These are phyloP conservation scores for Obelidium mucronatum DNA, from an alignment of 192 early-diverging fungal genomes.

Conservation along the genomic window DNA sequence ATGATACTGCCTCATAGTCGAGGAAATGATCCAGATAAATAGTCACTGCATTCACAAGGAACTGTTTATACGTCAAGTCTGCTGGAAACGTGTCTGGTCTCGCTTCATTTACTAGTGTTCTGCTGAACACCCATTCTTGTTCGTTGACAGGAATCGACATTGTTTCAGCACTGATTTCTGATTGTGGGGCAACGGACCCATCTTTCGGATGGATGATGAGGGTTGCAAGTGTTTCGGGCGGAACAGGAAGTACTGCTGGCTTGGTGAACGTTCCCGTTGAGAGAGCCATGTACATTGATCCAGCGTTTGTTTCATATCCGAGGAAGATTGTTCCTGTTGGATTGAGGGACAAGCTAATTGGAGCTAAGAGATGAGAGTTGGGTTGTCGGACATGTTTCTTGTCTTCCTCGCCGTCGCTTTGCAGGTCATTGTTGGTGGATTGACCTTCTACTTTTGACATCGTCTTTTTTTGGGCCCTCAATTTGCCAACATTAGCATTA, in stretches of 20 bases:
- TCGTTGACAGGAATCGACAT: neutral
- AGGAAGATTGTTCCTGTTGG: slow-evolving; percentile 2
- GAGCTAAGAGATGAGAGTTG: neutral
- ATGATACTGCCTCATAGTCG: neutral
- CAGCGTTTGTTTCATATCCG: neutral
- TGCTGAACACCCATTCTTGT: neutral
- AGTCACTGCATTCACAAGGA: neutral
- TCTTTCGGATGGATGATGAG: neutral
- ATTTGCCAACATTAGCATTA: too few relatives aligned
- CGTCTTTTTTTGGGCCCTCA: too few relatives aligned
- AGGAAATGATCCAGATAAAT: neutral
- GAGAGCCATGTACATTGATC: neutral
- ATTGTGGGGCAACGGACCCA: neutral
- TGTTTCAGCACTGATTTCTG: neutral
- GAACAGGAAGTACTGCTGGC: neutral
- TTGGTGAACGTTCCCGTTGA: neutral
- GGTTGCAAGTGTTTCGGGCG: neutral
- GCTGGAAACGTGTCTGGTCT: neutral
- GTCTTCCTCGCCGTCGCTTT: too few relatives aligned
- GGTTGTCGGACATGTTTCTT: too few relatives aligned
- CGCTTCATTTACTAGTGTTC: neutral
- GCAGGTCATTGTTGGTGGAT: too few relatives aligned
- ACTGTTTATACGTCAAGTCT: neutral
- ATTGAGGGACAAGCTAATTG: neutral
- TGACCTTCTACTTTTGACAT: too few relatives aligned